Base-by-base conservation (phyloP, 2,329 filamentous ascomycete genomes). In the Ceratocystis lukuohia region DNA sequence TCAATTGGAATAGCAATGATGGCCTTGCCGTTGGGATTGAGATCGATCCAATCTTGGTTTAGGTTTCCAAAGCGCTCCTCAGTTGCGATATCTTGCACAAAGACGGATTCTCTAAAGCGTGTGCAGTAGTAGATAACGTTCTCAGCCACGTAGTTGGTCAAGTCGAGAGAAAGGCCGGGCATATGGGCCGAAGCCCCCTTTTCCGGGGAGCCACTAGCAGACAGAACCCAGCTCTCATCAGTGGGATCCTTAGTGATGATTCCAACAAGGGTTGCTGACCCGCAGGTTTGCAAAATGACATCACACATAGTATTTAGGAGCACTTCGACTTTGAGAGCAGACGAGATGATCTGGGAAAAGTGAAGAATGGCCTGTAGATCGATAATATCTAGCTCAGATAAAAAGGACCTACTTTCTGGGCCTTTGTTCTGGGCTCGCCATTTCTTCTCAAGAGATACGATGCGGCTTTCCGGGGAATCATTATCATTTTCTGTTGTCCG, bases 21-120 rank as follows among this genome's bases (percentile, higher is more conserved):
- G 2, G 88, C 85, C 72, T 86, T 88, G 71, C 88, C 88, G 44
- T 82, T 76, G 0, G 87, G 86, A 69, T 91, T 88, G 65, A 81
- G 80, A 70, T 83, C 80, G 37, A 89, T 76, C 83, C 88, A 92
- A 0, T 80, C 77, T 25, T 88, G 82, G 61, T 82, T 84, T 5
- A 91, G 87, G 68, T 89, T 91, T 59, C 87, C 87, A 69, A 92
- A 91, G 41, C 88, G 80, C 73, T 92, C 89, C 71, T 93, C 89
- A 62, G 83, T 84, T 25, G 88, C 78, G 30, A 92, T 78, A 71
- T 92, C 88, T 5, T 87, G 82, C 8, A 90, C 80, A 71, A 91
- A 91, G 6, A 92, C 84, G 0, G 83, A 79, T 74, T 92, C 89
- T 37, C 86, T 80, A 77, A 91, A 91, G 12, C 89, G 84, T 5